These are phyloP conservation scores for Nigrograna mackinnonii DNA, from an alignment of 2,329 filamentous ascomycete genomes.

Conservation along the genomic window DNA sequence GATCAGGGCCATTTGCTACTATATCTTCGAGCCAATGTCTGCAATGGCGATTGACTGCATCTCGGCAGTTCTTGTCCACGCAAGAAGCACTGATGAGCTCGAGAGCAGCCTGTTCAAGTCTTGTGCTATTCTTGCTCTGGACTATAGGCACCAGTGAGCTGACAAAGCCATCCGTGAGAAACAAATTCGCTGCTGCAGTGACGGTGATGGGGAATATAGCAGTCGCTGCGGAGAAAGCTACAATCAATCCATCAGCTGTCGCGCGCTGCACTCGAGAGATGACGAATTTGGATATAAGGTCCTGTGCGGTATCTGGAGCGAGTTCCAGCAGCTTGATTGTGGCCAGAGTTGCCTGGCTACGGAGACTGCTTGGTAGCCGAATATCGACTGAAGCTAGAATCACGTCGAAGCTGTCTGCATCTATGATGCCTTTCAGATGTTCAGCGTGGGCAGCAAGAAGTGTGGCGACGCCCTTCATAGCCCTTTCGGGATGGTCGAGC, in stretches of 20 bases:
- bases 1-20: slow-evolving; percentile 70
- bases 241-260: slow-evolving; percentile 84
- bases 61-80: slow-evolving; percentile 79
- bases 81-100: slow-evolving; percentile 92
- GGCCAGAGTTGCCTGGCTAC: slow-evolving; percentile 80
- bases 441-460: slow-evolving; percentile 59
- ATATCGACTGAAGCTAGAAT: slow-evolving; percentile 86
- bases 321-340: slow-evolving; percentile 83
- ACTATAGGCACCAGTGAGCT: slow-evolving; percentile 76
- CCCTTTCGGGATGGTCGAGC: slow-evolving; percentile 68
- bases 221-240: slow-evolving; percentile 91
- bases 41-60: slow-evolving; percentile 83
- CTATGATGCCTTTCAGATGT: slow-evolving; percentile 64
- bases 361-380: slow-evolving; percentile 71
- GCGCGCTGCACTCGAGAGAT: slow-evolving; percentile 70
- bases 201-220: slow-evolving; percentile 86
- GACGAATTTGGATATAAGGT: slow-evolving; percentile 75
- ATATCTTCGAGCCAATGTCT: slow-evolving; percentile 85
- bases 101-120: slow-evolving; percentile 83
- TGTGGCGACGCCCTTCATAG: slow-evolving; percentile 63
- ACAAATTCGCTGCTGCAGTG: slow-evolving; percentile 73
- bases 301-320: slow-evolving; percentile 70
- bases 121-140: slow-evolving; percentile 78
- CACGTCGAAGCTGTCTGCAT: slow-evolving; percentile 78
- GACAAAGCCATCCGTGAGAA: slow-evolving; percentile 87